Conservation (phyloP, 2,329 filamentous ascomycete genomes). For the Raffaelea arxii region DNA sequence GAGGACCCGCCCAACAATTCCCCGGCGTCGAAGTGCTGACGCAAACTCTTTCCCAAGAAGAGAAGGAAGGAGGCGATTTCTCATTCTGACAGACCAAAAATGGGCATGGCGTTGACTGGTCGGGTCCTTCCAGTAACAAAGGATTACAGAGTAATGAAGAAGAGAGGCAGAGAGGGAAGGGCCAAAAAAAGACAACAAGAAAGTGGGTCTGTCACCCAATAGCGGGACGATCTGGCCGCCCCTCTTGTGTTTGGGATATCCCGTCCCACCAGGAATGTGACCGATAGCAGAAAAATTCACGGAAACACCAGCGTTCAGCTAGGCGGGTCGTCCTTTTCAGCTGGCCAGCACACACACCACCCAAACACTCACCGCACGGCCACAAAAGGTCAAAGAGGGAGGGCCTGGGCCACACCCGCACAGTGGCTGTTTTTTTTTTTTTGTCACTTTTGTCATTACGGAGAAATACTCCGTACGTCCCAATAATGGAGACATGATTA, state of each 20-base stretch:
- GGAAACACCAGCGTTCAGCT: constrained; percentile 1
- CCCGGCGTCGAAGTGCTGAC: too few species aligned
- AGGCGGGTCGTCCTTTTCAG: constrained; percentile 5
- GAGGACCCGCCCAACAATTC: too few species aligned
- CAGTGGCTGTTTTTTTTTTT: background rate
- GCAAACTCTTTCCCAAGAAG: too few species aligned
- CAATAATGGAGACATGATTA: too few species aligned
- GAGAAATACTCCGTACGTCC: too few species aligned
- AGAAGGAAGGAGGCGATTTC: too few species aligned
- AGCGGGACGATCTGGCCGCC: background rate
- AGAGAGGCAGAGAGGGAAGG: background rate
- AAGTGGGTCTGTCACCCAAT: background rate
- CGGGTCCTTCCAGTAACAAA: too few species aligned
- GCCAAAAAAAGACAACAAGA: background rate
- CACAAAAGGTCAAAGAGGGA: too few species aligned
- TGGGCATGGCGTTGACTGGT: too few species aligned
- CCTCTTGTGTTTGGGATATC: background rate
- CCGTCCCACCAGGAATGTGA: background rate
- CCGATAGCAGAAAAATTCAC: background rate
- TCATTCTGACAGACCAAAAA: too few species aligned
- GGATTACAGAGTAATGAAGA: too few species aligned
- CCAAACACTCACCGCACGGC: background rate
- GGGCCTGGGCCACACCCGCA: too few species aligned
- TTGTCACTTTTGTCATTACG: background rate
- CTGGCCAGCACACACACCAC: constrained; percentile 8